Percentiles rank a stretch among this genome's conserved stretches.
Conservation (phyloP, 768 basidiomycete species). For the Mycena sanguinolenta region DNA sequence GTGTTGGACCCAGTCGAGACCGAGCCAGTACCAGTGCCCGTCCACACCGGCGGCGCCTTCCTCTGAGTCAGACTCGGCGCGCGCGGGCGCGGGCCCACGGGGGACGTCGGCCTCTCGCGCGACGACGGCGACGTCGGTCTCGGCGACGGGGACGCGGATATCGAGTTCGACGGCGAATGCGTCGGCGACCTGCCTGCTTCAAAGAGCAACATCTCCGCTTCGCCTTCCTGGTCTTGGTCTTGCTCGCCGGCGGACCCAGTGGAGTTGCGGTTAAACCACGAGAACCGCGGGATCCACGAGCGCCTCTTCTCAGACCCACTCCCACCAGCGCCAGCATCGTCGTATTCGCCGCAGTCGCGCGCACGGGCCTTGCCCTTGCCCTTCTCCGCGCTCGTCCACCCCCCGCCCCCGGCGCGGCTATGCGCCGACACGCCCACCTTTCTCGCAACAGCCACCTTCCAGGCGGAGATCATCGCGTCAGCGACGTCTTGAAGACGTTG, state of each 20-base stretch:
- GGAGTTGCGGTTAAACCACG: slow-evolving; percentile 21
- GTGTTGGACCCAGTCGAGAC: too few relatives aligned
- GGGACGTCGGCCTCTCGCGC: too few relatives aligned
- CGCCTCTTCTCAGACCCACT: slow-evolving; percentile 14
- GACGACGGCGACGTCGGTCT: too few relatives aligned
- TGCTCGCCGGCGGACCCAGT: neutral
- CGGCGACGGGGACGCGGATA: too few relatives aligned
- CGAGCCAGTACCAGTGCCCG: too few relatives aligned
- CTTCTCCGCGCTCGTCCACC: too few relatives aligned
- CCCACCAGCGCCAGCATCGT: too few relatives aligned
- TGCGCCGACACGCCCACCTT: slow-evolving; percentile 2
- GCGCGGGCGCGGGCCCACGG: neutral
- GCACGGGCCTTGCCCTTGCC: too few relatives aligned
- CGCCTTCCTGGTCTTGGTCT: slow-evolving; percentile 32
- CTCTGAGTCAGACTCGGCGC: neutral
- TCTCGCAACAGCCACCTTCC: slow-evolving; percentile 31
- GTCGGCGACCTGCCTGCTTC: slow-evolving; percentile 15
- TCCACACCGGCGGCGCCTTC: neutral
- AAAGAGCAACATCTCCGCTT: slow-evolving; percentile 22
- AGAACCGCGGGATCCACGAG: slow-evolving; percentile 39
- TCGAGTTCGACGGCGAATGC: slow-evolving; percentile 17
- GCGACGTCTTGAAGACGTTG: too few relatives aligned
- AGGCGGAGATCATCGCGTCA: too few relatives aligned
- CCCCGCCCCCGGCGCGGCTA: too few relatives aligned
- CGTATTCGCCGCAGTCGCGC: too few relatives aligned